A percentile compares a stretch with the other conserved stretches of the same genome.
Conservation (phyloP, 371 early-diverging fungal species). For the Batkoa obscura region DNA sequence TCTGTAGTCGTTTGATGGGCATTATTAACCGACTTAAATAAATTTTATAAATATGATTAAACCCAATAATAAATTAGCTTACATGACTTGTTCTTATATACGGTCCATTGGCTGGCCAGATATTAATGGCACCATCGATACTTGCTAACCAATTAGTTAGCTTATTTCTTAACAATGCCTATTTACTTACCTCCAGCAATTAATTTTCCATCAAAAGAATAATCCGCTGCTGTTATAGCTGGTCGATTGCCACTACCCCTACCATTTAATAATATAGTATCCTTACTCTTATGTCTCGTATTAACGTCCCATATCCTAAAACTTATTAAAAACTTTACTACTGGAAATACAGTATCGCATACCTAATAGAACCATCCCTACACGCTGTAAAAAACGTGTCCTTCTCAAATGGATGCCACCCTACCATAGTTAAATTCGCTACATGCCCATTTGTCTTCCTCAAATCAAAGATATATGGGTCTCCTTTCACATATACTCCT, state of each 20-base stretch:
- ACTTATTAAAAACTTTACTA: slow-evolving; percentile 9
- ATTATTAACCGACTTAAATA: slow-evolving; percentile 31
- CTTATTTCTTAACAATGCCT: not conserved
- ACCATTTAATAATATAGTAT: slow-evolving; percentile 58
- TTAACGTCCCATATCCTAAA: slow-evolving; percentile 79
- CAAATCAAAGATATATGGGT: slow-evolving; percentile 81
- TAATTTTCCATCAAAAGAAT: slow-evolving; percentile 42
- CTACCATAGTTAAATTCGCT: slow-evolving; percentile 49
- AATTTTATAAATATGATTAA: too few species aligned
- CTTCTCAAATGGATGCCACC: slow-evolving; percentile 63
- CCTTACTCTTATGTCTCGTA: slow-evolving; percentile 42
- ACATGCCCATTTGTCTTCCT: slow-evolving; percentile 77
- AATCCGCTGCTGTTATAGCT: slow-evolving; percentile 37
- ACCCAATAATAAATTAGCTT: too few species aligned
- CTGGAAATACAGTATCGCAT: too few species aligned
- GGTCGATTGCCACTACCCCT: slow-evolving; percentile 50
- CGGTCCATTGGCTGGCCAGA: slow-evolving; percentile 36
- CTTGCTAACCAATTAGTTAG: slow-evolving; percentile 13
- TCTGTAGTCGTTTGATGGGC: slow-evolving; percentile 53
- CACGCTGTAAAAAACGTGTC: slow-evolving; percentile 57
- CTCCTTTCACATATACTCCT: slow-evolving; percentile 67
- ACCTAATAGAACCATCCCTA: slow-evolving; percentile 67
- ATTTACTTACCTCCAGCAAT: slow-evolving; percentile 32
- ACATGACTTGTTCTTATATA: slow-evolving; percentile 23
- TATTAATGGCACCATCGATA: slow-evolving; percentile 37